Evolutionary conservation across 768 basidiomycete genomes (phyloP).

Genomic region (Termitomyces sp.): DNA sequence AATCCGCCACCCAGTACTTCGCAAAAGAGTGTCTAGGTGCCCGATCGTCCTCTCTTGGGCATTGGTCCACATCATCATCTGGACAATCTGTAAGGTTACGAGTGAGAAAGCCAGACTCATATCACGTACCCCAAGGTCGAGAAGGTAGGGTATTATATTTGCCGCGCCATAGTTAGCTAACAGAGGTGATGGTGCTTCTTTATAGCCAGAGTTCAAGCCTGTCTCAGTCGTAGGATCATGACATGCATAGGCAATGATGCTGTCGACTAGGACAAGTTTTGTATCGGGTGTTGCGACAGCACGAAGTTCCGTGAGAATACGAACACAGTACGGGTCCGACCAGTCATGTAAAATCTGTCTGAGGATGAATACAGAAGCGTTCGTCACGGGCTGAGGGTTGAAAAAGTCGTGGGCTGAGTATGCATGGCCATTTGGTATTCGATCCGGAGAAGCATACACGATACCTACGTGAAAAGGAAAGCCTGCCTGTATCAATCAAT

Average conservation of each 20-base stretch:
- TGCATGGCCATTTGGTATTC: no score
- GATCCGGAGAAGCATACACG: not conserved
- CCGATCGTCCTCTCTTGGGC: conserved; percentile 8
- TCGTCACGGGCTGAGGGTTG: conserved; percentile 25
- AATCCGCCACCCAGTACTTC: conserved; percentile 7
- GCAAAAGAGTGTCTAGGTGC: conserved; percentile 1
- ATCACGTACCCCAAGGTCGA: conserved; percentile 2
- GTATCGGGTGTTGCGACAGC: conserved; percentile 26
- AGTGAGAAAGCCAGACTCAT: not conserved
- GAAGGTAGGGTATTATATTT: not conserved
- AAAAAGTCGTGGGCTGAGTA: conserved; percentile 31
- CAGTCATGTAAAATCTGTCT: conserved; percentile 34
- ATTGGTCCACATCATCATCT: conserved; percentile 12
- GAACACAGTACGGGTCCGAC: conserved; percentile 25
- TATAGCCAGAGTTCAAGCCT: not conserved
- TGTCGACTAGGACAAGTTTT: conserved; percentile 32
- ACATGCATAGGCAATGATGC: conserved; percentile 24
- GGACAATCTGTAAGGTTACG: not conserved
- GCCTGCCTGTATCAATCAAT: not conserved
- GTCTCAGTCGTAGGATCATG: no score
- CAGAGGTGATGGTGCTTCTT: conserved; percentile 3
- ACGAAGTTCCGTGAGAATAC: no score
- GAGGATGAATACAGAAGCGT: conserved; percentile 31
- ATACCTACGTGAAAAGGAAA: conserved; percentile 4
- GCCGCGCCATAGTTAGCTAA: no score